Evolutionary conservation across 2,329 filamentous ascomycete species (phyloP), one percentile per base, ranked within the genome.

Genomic region (Myrmaecium sp.): DNA sequence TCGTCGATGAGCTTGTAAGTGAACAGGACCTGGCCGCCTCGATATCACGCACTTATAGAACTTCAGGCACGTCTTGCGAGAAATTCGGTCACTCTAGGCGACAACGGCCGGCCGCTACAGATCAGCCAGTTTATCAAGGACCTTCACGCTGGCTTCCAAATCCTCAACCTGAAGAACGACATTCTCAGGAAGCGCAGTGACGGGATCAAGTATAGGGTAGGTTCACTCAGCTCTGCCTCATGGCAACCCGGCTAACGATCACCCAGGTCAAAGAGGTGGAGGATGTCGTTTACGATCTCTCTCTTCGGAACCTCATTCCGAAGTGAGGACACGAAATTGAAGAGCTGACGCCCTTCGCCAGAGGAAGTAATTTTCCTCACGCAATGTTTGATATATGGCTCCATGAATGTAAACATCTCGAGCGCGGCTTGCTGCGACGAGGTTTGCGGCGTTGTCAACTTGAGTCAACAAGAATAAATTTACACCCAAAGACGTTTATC

Each of bases 131-230:
- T 95, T 49, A 74, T 94, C 59, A 94, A 94, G 59, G 84, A 95
- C 46, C 57, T 98, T 19, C 86, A 93, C 42, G 81, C 84, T 3
- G 89, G 86, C 10, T 98, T 98, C 57, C 89, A 95, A 64, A 70
- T 95, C 38, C 68, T 98, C 38, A 98, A 98, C 50, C 63, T 98
- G 40, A 95, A 95, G 65, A 98, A 98, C 44, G 89, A 98, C 50
- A 73, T 74, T 13, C 56, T 98, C 44, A 69, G 89, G 32, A 81
- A 83, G 57, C 68, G 82, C 34, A 82, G 81, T 30, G 89, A 98
- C 55, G 78, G 76, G 4, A 78, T 98, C 54, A 98, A 98, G 63
- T 98, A 98, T 49, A 76, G 78, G 42, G 61, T 64, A 45, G 34
- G 57, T 31, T 4, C 23, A 21, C 12, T 6, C 6, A 8, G 20